These are phyloP conservation scores for Conringia planisiliqua DNA, from an alignment of 345 rosid genomes.

Conservation along the genomic window DNA sequence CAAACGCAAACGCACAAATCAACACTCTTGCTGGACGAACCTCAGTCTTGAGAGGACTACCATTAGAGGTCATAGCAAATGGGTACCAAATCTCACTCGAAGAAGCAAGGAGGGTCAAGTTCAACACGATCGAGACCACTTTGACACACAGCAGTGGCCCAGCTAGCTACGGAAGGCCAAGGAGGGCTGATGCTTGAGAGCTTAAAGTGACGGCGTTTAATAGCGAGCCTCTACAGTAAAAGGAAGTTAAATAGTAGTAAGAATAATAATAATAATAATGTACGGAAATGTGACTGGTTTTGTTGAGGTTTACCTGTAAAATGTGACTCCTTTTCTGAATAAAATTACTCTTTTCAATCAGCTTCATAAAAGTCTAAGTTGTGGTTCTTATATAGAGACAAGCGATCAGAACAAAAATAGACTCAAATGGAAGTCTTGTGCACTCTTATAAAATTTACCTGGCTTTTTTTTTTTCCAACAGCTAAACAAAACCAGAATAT, in stretches of 20 bases:
- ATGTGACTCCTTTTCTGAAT: not conserved
- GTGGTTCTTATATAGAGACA: no score
- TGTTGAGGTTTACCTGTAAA: slow-evolving; percentile 22
- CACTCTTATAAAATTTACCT: no score
- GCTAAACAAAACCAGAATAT: no score
- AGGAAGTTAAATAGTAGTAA: slow-evolving; percentile 12
- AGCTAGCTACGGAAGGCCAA: slow-evolving; percentile 18
- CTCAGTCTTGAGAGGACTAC: slow-evolving; percentile 31
- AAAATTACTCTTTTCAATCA: not conserved
- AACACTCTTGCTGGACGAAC: slow-evolving; percentile 35
- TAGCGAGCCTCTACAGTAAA: not conserved
- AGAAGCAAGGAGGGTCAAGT: slow-evolving; percentile 33
- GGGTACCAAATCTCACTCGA: slow-evolving; percentile 28
- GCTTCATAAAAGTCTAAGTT: no score
- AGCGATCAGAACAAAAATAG: no score
- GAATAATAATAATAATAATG: slow-evolving; percentile 11
- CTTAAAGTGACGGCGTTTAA: not conserved
- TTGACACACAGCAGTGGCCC: slow-evolving; percentile 30
- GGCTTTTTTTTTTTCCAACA: no score
- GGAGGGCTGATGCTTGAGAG: slow-evolving; percentile 6
- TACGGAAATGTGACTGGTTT: slow-evolving; percentile 19
- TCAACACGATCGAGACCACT: slow-evolving; percentile 32
- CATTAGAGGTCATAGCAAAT: slow-evolving; percentile 19
- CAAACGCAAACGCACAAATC: slow-evolving; percentile 40
- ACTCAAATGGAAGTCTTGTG: no score